Conservation (phyloP, 106 monocot genomes). For the Acanthochlamys bracteata region DNA sequence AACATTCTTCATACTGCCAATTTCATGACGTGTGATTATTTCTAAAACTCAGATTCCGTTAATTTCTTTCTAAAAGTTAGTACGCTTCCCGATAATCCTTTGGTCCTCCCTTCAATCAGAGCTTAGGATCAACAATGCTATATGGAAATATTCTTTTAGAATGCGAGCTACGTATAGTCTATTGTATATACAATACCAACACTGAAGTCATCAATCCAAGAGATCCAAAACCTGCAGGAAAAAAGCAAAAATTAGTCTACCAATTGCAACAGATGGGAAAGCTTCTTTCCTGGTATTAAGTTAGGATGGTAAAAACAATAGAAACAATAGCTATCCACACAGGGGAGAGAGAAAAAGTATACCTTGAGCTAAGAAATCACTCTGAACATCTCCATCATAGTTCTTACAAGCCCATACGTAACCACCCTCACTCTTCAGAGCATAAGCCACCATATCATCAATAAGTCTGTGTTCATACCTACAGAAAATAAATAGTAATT, state of each 20-base stretch:
- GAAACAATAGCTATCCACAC: neutral
- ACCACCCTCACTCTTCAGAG: slow-evolving; percentile 82
- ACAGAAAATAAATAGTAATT: slow-evolving; percentile 7
- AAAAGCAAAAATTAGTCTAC: neutral
- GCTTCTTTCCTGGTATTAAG: neutral
- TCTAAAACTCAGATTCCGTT: no score
- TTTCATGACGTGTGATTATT: no score
- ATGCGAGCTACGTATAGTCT: neutral
- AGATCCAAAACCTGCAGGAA: slow-evolving; percentile 85
- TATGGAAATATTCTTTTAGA: neutral
- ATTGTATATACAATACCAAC: slow-evolving; percentile 39
- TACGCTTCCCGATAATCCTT: no score
- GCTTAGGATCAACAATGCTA: no score
- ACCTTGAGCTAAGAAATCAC: slow-evolving; percentile 98
- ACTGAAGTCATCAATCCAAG: slow-evolving; percentile 95
- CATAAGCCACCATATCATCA: slow-evolving; percentile 99
- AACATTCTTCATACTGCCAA: no score
- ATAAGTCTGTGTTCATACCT: slow-evolving; percentile 99
- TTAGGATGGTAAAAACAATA: neutral
- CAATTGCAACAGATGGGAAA: neutral
- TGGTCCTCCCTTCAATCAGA: no score
- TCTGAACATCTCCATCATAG: slow-evolving; percentile 98
- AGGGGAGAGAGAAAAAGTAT: neutral
- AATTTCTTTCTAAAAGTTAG: no score
- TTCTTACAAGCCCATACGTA: slow-evolving; percentile 99